These are phyloP conservation scores for Ganoderma meredithae DNA, from an alignment of 1,284 basidiomycete species.

Conservation along the genomic window DNA sequence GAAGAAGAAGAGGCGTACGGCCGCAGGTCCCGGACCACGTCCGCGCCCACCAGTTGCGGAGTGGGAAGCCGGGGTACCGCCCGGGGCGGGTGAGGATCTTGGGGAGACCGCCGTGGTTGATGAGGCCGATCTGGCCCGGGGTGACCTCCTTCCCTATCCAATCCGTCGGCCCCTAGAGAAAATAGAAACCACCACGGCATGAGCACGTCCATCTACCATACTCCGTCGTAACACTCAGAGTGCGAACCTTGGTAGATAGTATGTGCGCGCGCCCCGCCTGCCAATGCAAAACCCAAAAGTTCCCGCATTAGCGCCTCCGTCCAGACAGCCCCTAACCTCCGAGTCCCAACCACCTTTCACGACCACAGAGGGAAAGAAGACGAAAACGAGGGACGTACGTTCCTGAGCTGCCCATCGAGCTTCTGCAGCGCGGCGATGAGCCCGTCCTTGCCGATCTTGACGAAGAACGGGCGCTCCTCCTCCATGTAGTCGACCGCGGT, in stretches of 20 bases:
- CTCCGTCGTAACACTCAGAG: neutral
- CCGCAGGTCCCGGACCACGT: slow-evolving; percentile 71
- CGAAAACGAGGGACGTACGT: no score
- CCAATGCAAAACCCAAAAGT: neutral
- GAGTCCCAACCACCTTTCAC: no score
- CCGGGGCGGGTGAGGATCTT: slow-evolving; percentile 76
- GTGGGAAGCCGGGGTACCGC: slow-evolving; percentile 76
- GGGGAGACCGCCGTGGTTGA: slow-evolving; percentile 81
- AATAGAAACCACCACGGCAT: neutral
- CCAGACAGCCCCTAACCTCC: neutral
- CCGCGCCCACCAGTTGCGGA: slow-evolving; percentile 85
- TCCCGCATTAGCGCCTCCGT: neutral
- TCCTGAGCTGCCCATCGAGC: slow-evolving; percentile 63
- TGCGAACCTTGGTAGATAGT: slow-evolving; percentile 47
- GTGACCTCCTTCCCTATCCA: slow-evolving; percentile 76
- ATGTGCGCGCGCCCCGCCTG: slow-evolving; percentile 61
- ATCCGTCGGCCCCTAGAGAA: slow-evolving; percentile 57
- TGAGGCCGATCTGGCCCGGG: slow-evolving; percentile 71
- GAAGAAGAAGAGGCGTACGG: slow-evolving; percentile 49
- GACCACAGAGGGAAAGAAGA: no score
- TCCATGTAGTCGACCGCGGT: slow-evolving; percentile 42
- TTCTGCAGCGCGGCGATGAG: slow-evolving; percentile 69
- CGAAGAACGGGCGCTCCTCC: slow-evolving; percentile 68
- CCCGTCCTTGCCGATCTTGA: slow-evolving; percentile 69
- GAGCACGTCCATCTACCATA: neutral